Evolutionary conservation across 1,139 yeast genomes (phyloP), one percentile per base, ranked within the genome.

Genomic region (Saccharomycopsis crataegensis): DNA sequence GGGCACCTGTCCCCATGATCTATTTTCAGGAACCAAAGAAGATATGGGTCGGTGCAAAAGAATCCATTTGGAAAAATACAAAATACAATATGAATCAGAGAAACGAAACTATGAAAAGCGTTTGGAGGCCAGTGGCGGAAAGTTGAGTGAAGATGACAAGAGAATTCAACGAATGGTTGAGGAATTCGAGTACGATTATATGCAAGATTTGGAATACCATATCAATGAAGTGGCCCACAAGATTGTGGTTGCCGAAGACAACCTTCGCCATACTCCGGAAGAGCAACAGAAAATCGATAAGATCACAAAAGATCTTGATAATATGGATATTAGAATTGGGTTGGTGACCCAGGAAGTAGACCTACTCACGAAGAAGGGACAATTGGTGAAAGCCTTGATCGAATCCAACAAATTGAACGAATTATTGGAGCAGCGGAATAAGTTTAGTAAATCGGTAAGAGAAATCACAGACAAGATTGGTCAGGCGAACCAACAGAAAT

Each of bases 1-100:
- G 7, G 96, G 95, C 1, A 78, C 80, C n/a, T 91, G 98, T 62
- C 94, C 96, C 0, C 87, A 86, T 66, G 96, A 90, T 62, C 67
- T 91, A 55, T 86, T 91, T 64, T 77, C 78, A 14, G 89, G 89
- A 6, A 87, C 97, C 14, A 90, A 89, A 66, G 88, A 86, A 64
- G 90, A 86, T 64, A 67, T 87, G 57, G 96, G 97, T 0, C 76
- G 76, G 55, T 91, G 98, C 65, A 89, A 91, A 1, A 79, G 77
- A 61, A 70, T 84, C 31, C 98, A 91, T 66, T 67, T 82, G 42
- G 93, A 88, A 61, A 86, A 86, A 61, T 82, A 84, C 64, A 86
- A 82, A 65, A 66, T 87, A 43, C 84, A 88, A 61, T 91, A 86
- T 62, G 86, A 79, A 55, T 14, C 56, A 3, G 49, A 54, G 34